These are phyloP conservation scores for Botrytis cinerea DNA, from an alignment of 2,329 filamentous ascomycete species.

Conservation along the genomic window DNA sequence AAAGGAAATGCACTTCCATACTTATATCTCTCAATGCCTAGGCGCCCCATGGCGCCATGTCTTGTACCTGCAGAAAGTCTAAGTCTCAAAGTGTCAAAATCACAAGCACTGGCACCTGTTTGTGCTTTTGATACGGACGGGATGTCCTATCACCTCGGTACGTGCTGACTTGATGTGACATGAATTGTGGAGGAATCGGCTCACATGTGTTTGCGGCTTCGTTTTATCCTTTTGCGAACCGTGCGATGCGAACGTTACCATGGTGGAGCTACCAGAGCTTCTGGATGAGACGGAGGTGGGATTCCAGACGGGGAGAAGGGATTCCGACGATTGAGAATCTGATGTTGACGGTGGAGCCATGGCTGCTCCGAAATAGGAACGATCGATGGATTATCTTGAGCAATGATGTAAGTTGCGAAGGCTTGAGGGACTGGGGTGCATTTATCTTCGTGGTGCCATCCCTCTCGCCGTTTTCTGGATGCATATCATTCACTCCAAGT, in stretches of 20 bases:
- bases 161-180: neutral
- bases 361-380: constrained; percentile 18
- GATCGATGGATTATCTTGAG: neutral
- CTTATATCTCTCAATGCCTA: neutral
- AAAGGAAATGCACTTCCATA: neutral
- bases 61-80: constrained; percentile 5
- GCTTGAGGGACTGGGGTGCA: neutral
- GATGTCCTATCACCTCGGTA: constrained; percentile 14
- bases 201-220: constrained; percentile 20
- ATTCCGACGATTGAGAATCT: neutral
- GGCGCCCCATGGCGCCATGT: neutral
- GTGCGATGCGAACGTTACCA: constrained; percentile 2
- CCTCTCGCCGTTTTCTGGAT: neutral
- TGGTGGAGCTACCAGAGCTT: neutral
- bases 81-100: neutral
- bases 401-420: neutral
- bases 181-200: neutral
- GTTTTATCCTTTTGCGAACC: neutral
- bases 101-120: neutral
- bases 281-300: neutral
- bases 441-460: neutral
- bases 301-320: neutral
- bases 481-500: too few relatives aligned
- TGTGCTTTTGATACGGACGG: neutral
- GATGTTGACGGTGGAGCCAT: neutral